Conservation (phyloP, 2,329 filamentous ascomycete genomes). For the Penicillium occitanis region DNA sequence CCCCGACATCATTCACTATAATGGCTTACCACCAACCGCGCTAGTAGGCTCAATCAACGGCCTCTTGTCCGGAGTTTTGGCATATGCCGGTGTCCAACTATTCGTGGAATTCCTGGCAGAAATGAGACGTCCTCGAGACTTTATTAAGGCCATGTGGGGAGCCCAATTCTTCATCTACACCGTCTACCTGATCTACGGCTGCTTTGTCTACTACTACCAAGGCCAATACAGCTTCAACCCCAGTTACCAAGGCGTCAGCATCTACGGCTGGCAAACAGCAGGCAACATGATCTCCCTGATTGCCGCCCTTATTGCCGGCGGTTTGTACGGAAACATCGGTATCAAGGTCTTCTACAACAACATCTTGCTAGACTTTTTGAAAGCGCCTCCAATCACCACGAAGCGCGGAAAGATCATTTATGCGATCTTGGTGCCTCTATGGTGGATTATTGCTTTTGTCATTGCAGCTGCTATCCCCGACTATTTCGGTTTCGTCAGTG, state of each 20-base stretch:
- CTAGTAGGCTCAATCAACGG: slow-evolving; percentile 51
- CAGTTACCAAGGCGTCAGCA: slow-evolving; percentile 23
- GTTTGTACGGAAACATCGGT: slow-evolving; percentile 44
- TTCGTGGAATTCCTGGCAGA: slow-evolving; percentile 60
- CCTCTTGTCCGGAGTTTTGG: slow-evolving; percentile 56
- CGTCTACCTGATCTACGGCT: slow-evolving; percentile 50
- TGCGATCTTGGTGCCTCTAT: slow-evolving; percentile 39
- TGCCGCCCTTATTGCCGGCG: slow-evolving; percentile 37
- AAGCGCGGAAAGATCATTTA: slow-evolving; percentile 44
- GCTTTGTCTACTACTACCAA: slow-evolving; percentile 50
- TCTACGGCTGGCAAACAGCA: slow-evolving; percentile 36
- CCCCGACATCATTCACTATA: slow-evolving; percentile 41
- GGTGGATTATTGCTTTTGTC: slow-evolving; percentile 48
- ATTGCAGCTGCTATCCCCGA: slow-evolving; percentile 48
- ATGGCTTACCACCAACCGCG: slow-evolving; percentile 44
- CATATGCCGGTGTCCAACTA: slow-evolving; percentile 60
- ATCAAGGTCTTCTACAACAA: slow-evolving; percentile 49
- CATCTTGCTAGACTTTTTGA: slow-evolving; percentile 44
- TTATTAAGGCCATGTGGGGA: slow-evolving; percentile 49
- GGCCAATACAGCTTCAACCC: slow-evolving; percentile 42
- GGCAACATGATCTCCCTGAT: slow-evolving; percentile 33
- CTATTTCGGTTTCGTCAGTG: slow-evolving; percentile 37
- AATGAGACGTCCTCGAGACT: slow-evolving; percentile 51
- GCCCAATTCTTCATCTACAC: slow-evolving; percentile 52
- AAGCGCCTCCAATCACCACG: slow-evolving; percentile 40